Evolutionary conservation across 352 stramenopile genomes (phyloP).

Genomic region (Pythium catenulatum): DNA sequence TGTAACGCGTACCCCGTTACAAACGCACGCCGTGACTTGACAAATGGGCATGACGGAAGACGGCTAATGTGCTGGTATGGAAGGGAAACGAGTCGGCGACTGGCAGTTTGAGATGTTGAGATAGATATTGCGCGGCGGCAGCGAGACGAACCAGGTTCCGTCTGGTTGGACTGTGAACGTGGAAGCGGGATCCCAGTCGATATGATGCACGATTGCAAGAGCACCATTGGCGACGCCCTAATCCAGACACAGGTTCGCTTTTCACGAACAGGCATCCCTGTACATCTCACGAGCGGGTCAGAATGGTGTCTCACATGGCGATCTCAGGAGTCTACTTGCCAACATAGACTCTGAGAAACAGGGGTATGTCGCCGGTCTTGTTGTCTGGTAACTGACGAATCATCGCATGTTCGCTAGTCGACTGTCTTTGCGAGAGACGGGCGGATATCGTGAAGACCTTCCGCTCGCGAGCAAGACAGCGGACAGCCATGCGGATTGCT

Average conservation of each 20-base stretch:
- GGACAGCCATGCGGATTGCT: not conserved
- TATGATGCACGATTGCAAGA: conserved; percentile 1
- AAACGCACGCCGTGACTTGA: not conserved
- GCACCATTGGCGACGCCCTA: conserved; percentile 47
- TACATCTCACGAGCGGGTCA: too few relatives aligned
- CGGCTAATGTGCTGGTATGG: conserved; percentile 15
- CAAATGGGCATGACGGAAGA: conserved; percentile 46
- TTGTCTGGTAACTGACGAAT: conserved; percentile 14
- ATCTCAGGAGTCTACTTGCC: not conserved
- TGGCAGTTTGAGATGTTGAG: conserved; percentile 11
- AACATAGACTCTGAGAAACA: conserved; percentile 32
- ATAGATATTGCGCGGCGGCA: conserved; percentile 10
- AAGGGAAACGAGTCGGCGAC: not conserved
- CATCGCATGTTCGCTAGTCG: not conserved
- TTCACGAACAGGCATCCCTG: conserved; percentile 44
- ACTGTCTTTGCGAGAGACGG: not conserved
- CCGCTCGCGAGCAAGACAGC: not conserved
- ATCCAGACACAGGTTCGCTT: conserved; percentile 34
- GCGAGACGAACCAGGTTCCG: conserved; percentile 9
- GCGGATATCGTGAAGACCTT: not conserved
- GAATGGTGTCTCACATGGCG: not conserved
- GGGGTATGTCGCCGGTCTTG: conserved; percentile 14
- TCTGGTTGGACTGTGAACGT: conserved; percentile 8
- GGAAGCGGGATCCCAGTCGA: conserved; percentile 10
- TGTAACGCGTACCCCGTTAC: too few relatives aligned